These are phyloP conservation scores for Periglandula ipomoeae DNA, from an alignment of 2,329 filamentous ascomycete genomes.

Conservation along the genomic window DNA sequence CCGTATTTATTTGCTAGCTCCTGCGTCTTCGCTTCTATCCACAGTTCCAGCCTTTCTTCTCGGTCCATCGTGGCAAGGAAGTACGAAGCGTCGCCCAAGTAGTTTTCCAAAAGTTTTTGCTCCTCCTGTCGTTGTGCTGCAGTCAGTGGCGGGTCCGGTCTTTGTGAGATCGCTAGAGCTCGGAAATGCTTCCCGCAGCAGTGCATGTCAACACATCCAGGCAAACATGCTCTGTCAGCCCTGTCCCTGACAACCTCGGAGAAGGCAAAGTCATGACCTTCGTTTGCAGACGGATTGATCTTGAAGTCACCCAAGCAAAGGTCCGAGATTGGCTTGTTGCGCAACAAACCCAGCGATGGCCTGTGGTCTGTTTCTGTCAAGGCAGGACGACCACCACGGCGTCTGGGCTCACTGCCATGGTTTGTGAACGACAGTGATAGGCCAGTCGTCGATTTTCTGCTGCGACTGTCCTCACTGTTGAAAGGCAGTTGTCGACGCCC, in stretches of 20 bases:
- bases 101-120: slow-evolving; percentile 43
- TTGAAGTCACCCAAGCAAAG: slow-evolving; percentile 69
- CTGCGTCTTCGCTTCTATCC: slow-evolving; percentile 68
- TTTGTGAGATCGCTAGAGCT: slow-evolving; percentile 49
- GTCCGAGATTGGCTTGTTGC: slow-evolving; percentile 45
- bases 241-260: slow-evolving; percentile 64
- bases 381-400: not conserved
- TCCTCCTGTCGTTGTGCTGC: slow-evolving; percentile 31
- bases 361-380: not conserved
- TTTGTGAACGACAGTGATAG: not conserved
- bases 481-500: slow-evolving; percentile 35
- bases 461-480: slow-evolving; percentile 15
- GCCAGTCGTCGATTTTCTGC: slow-evolving; percentile 7
- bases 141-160: slow-evolving; percentile 29
- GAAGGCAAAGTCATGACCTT: slow-evolving; percentile 64
- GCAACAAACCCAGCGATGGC: slow-evolving; percentile 30
- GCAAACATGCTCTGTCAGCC: slow-evolving; percentile 58
- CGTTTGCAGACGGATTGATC: slow-evolving; percentile 64
- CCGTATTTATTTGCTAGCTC: slow-evolving; percentile 67
- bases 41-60: slow-evolving; percentile 53
- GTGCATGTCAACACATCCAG: slow-evolving; percentile 63
- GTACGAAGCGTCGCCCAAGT: slow-evolving; percentile 50
- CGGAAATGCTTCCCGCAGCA: slow-evolving; percentile 71
- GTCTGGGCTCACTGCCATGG: not conserved
- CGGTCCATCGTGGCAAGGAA: slow-evolving; percentile 47